phyloP scores from a whole-genome alignment of 2,329 filamentous ascomycete species.

The Fusarium sp. region DNA sequence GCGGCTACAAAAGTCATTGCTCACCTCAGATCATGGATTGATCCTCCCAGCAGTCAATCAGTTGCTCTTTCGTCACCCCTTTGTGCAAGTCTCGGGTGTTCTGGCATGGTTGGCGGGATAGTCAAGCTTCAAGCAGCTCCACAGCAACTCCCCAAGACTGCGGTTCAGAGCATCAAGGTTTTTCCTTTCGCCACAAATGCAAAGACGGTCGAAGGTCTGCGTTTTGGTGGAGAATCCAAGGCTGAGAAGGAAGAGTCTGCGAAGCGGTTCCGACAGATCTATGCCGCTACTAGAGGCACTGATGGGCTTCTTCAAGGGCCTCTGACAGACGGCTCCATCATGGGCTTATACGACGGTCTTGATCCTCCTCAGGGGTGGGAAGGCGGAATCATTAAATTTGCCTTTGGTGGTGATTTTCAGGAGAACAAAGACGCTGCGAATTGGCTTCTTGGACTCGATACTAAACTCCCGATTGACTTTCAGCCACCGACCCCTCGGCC shows the following conservation, averaged over 20 bases:
- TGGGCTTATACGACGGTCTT: conserved; percentile 66
- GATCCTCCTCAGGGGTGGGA: conserved; percentile 72
- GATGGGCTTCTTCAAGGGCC: conserved; percentile 81
- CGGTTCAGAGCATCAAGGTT: conserved; percentile 74
- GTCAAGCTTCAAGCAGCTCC: conserved; percentile 87
- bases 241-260: conserved; percentile 80
- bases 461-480: conserved; percentile 76
- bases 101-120: conserved; percentile 82
- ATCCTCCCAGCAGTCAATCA: conserved; percentile 83
- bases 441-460: conserved; percentile 83
- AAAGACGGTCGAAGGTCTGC: conserved; percentile 71
- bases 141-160: conserved; percentile 70
- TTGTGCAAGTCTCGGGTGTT: conserved; percentile 75
- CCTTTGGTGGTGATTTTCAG: conserved; percentile 53
- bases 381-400: conserved; percentile 83
- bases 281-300: conserved; percentile 62
- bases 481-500: conserved; percentile 76
- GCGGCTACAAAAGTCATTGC: conserved; percentile 73
- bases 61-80: conserved; percentile 80
- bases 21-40: conserved; percentile 79
- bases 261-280: conserved; percentile 75
- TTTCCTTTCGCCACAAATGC: conserved; percentile 75
- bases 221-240: conserved; percentile 88
- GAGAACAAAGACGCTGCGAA: conserved; percentile 58
- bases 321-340: conserved; percentile 85